Evolutionary conservation across 495 filamentous ascomycete species (phyloP), one percentile per base, ranked within the genome.

Genomic region (Chaetomium fimeti): DNA sequence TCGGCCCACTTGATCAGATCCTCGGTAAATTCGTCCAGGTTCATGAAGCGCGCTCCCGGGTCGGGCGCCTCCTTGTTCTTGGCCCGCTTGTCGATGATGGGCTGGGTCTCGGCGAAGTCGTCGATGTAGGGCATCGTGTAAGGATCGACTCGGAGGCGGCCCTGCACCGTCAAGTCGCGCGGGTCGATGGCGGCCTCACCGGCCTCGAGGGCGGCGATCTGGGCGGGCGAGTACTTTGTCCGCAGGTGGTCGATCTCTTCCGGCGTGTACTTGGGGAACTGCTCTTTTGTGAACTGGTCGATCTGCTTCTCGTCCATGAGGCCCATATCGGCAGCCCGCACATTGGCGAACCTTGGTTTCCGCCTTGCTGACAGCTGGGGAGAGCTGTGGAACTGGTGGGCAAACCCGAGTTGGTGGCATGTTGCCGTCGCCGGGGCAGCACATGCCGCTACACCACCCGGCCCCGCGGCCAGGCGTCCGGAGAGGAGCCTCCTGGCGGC

Each of bases 151-250:
- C 89, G 87, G 54, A 89, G 71, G 4, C 82, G 80, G 57, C 87
- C 88, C 75, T 92, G 89, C 43, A 86, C 82, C 9, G 85, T 83
- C 71, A 98, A 75, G 75, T 98, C 91, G 63, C 83, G 77, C 18
- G 88, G 84, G 75, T 91, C 84, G 76, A 98, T 89, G 62, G 90
- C 86, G 12, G 83, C 81, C 76, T 98, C 94, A 64, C 89, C 94
- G 58, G 89, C 91, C 76, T 92, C 82, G 76, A 98, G 87, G 52
- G 92, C 90, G n/a, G 80, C 81, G 63, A 97, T 79, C 77, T 98
- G 94, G 65, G 87, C 83, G 16, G 88, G 83, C 7, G 90, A 89
- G 81, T 96, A 98, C 62, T 82, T 79, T 66, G 85, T 78, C 36
- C 73, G 68, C 43, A 98, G 81, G 18, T 75, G 68, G 18, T 79